Evolutionary conservation across 345 rosid genomes (phyloP).

Genomic region (Pugionium cornutum): DNA sequence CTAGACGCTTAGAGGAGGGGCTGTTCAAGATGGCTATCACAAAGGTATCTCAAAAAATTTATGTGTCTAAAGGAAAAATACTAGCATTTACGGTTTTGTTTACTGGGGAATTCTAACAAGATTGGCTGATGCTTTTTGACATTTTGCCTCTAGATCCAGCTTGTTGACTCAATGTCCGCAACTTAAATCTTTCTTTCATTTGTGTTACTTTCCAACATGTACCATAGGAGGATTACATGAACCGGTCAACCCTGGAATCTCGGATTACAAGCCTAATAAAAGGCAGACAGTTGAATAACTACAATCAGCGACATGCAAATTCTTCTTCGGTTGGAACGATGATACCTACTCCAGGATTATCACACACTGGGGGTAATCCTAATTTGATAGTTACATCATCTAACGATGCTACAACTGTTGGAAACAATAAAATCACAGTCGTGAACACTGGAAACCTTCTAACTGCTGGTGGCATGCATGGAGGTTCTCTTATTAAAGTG

Average conservation of each 20-base stretch:
- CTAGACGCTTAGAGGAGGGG: slow-evolving; percentile 88
- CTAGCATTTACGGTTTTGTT: slow-evolving; percentile 11
- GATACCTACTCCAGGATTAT: slow-evolving; percentile 95
- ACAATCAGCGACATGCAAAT: slow-evolving; percentile 58
- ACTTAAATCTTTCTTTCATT: background rate
- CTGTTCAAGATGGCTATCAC: slow-evolving; percentile 62
- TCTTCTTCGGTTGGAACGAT: slow-evolving; percentile 66
- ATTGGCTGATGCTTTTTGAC: slow-evolving; percentile 20
- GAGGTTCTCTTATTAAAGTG: slow-evolving; percentile 52
- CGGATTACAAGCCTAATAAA: slow-evolving; percentile 59
- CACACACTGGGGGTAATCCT: slow-evolving; percentile 54
- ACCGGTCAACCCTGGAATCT: slow-evolving; percentile 62
- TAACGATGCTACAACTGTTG: slow-evolving; percentile 57
- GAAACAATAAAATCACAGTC: slow-evolving; percentile 48
- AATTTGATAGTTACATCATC: slow-evolving; percentile 58
- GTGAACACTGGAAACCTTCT: slow-evolving; percentile 54
- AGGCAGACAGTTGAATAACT: slow-evolving; percentile 40
- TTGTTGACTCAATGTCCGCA: slow-evolving; percentile 3
- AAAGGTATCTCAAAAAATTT: slow-evolving; percentile 50
- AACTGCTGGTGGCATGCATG: slow-evolving; percentile 55
- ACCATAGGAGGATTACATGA: slow-evolving; percentile 80
- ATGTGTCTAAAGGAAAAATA: background rate
- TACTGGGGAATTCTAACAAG: slow-evolving; percentile 21
- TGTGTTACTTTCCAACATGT: slow-evolving; percentile 29
- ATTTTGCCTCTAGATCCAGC: slow-evolving; percentile 30